Conservation (phyloP, 2,329 filamentous ascomycete genomes). For the Coniochaeta pulveracea region DNA sequence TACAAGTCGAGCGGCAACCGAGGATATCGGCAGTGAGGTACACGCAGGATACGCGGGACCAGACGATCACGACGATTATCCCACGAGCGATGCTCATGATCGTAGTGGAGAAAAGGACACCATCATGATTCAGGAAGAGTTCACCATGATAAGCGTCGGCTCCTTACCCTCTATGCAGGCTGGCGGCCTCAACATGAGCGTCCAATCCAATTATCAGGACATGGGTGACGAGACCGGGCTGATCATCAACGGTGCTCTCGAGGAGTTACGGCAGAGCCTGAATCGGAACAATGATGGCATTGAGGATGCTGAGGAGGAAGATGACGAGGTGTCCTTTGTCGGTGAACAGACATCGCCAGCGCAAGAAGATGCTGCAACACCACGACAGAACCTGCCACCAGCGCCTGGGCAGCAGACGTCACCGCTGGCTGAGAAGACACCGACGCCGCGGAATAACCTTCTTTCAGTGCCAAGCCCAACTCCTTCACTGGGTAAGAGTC, state of each 20-base stretch:
- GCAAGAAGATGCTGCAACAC: constrained; percentile 1
- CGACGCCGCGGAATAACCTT: constrained; percentile 2
- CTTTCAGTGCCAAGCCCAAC: constrained; percentile 7
- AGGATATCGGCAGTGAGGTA: constrained; percentile 7
- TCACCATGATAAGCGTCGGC: constrained; percentile 48
- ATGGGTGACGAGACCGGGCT: constrained; percentile 44
- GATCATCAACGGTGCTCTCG: constrained; percentile 44
- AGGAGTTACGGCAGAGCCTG: constrained; percentile 30
- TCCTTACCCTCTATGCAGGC: constrained; percentile 39
- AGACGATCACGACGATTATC: constrained; percentile 16
- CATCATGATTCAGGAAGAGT: constrained; percentile 31
- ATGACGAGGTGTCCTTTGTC: constrained; percentile 3
- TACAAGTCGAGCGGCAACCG: constrained; percentile 10
- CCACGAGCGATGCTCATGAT: constrained; percentile 33
- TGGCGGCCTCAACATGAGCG: constrained; percentile 22
- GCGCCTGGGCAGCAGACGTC: neutral
- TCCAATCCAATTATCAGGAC: constrained; percentile 25
- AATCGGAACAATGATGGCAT: constrained; percentile 6
- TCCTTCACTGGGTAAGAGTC: constrained; percentile 6
- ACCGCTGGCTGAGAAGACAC: neutral
- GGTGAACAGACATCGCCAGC: too few species aligned
- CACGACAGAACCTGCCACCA: neutral
- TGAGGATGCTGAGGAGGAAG: constrained; percentile 6
- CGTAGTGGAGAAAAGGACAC: constrained; percentile 10
- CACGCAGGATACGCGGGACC: constrained; percentile 11